Percentiles rank a stretch among this genome's conserved stretches.
Evolutionary conservation across 768 basidiomycete species (phyloP).

Genomic region (Holtermanniella nyarrowii): DNA sequence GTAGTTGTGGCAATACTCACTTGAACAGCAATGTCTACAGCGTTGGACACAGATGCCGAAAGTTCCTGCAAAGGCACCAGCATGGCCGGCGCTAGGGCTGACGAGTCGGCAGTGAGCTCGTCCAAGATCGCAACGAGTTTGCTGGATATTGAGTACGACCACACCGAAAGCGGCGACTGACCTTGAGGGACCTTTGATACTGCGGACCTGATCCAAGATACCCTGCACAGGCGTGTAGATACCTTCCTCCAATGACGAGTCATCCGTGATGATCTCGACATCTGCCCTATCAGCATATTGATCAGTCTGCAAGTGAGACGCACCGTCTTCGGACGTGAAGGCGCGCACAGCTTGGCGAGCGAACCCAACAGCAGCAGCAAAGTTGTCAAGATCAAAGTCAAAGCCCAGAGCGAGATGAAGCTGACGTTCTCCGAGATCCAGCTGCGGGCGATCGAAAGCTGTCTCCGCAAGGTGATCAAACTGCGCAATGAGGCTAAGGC

Average conservation of each 20-base stretch:
- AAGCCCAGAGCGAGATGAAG: constrained; percentile 69
- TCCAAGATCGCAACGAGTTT: constrained; percentile 80
- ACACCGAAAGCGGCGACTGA: constrained; percentile 39
- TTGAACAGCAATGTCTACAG: constrained; percentile 84
- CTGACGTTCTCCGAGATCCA: constrained; percentile 82
- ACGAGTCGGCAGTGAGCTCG: constrained; percentile 60
- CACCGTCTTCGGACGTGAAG: constrained; percentile 68
- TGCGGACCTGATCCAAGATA: constrained; percentile 69
- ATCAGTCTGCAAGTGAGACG: neutral
- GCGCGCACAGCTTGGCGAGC: constrained; percentile 73
- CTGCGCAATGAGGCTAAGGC: constrained; percentile 70
- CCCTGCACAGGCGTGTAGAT: constrained; percentile 73
- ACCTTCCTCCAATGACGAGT: constrained; percentile 60
- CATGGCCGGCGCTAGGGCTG: constrained; percentile 51
- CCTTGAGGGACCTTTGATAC: constrained; percentile 70
- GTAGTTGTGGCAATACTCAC: constrained; percentile 44
- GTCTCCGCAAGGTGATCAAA: constrained; percentile 85
- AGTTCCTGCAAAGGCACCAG: constrained; percentile 26
- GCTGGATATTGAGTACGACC: constrained; percentile 43
- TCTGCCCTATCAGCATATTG: constrained; percentile 46
- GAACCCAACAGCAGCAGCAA: constrained; percentile 80
- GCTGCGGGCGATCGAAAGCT: constrained; percentile 70
- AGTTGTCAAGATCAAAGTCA: constrained; percentile 87
- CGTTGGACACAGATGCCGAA: constrained; percentile 51
- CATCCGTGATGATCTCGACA: constrained; percentile 60